These are phyloP conservation scores for Sporisorium scitamineum DNA, from an alignment of 1,284 basidiomycete species.

Conservation along the genomic window DNA sequence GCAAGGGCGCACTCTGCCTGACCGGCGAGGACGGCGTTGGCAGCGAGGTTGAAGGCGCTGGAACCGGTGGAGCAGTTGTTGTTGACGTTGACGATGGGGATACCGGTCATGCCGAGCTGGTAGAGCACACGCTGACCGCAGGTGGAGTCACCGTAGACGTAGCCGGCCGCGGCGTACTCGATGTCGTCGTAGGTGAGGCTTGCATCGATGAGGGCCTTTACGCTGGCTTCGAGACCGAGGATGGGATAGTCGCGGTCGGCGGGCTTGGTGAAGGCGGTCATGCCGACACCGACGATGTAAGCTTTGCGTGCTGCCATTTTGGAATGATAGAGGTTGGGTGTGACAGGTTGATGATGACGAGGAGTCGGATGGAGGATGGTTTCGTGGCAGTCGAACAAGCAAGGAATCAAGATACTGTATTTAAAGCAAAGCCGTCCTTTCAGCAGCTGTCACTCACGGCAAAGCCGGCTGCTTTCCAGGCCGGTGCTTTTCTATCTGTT, in stretches of 20 bases:
- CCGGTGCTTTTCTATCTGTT: constrained; percentile 13
- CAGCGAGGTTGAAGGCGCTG: constrained; percentile 60
- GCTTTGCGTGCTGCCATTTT: constrained; percentile 50
- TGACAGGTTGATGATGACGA: background rate
- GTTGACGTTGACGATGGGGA: constrained; percentile 87
- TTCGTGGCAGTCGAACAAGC: background rate
- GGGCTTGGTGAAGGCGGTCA: constrained; percentile 85
- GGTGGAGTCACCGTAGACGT: constrained; percentile 72
- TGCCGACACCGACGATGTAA: constrained; percentile 78
- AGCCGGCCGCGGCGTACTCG: constrained; percentile 82
- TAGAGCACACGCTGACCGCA: constrained; percentile 86
- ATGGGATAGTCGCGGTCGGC: constrained; percentile 72
- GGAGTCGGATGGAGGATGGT: background rate
- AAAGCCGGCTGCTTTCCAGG: constrained; percentile 25
- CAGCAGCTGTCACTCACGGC: too few relatives aligned
- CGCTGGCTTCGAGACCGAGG: constrained; percentile 78
- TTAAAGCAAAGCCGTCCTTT: constrained; percentile 5
- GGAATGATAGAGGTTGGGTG: background rate
- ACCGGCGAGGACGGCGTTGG: constrained; percentile 73
- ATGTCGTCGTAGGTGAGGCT: constrained; percentile 85
- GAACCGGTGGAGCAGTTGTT: constrained; percentile 72
- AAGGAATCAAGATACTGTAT: constrained; percentile 6
- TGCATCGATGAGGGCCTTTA: constrained; percentile 85
- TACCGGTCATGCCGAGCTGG: constrained; percentile 83
- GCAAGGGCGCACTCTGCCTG: constrained; percentile 82